phyloP scores from a whole-genome alignment of 805 yeast genomes.

The Debaryomyces prosopidis region DNA sequence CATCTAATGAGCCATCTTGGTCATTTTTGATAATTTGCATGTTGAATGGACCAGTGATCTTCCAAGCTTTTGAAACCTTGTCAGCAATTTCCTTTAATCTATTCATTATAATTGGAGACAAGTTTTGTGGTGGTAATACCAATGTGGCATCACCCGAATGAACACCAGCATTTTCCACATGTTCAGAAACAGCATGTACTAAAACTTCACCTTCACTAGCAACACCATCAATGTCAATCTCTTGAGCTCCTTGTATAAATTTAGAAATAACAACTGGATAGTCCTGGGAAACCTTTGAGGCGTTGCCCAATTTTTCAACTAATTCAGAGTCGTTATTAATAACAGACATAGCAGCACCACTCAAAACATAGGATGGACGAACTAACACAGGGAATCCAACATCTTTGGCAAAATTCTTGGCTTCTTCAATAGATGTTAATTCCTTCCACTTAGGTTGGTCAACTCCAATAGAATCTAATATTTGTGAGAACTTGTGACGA shows the following conservation, averaged over 20 bases:
- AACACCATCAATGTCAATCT: slow-evolving; percentile 96
- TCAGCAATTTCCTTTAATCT: slow-evolving; percentile 87
- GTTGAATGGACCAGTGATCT: slow-evolving; percentile 96
- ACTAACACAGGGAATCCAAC: slow-evolving; percentile 96
- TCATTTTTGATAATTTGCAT: slow-evolving; percentile 92
- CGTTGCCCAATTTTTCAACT: slow-evolving; percentile 77
- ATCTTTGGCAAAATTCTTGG: slow-evolving; percentile 76
- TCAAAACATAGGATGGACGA: slow-evolving; percentile 94
- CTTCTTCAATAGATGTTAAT: slow-evolving; percentile 81
- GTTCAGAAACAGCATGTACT: slow-evolving; percentile 96
- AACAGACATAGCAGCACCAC: slow-evolving; percentile 99
- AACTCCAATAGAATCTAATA: slow-evolving; percentile 86
- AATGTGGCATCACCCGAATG: slow-evolving; percentile 99
- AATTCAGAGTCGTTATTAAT: slow-evolving; percentile 78
- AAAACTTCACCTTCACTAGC: slow-evolving; percentile 85
- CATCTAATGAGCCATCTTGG: slow-evolving; percentile 56
- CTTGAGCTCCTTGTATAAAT: slow-evolving; percentile 94
- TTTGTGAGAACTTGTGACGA: slow-evolving; percentile 95
- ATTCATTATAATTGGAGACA: slow-evolving; percentile 62
- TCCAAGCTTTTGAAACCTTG: slow-evolving; percentile 92
- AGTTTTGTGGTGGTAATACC: slow-evolving; percentile 85
- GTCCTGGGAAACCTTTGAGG: slow-evolving; percentile 90
- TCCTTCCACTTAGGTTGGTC: slow-evolving; percentile 99
- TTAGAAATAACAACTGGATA: slow-evolving; percentile 97
- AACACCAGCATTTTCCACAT: slow-evolving; percentile 97